Conservation (phyloP, 2,329 filamentous ascomycete genomes). For the Orbilia blumenaviensis region DNA sequence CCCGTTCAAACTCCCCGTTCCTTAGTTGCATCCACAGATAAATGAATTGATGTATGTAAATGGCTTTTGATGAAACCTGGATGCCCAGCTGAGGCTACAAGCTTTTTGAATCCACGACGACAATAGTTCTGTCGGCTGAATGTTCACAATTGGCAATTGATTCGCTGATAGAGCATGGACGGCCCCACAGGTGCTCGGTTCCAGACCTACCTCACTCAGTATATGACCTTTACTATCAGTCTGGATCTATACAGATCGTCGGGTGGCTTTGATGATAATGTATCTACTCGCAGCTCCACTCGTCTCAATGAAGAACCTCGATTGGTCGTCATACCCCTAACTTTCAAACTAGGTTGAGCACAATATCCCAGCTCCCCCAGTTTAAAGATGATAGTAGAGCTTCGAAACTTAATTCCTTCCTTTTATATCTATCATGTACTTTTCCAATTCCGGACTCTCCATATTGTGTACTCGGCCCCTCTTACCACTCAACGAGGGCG, state of each 20-base stretch:
- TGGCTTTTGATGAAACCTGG: background rate
- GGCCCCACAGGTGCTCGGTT: background rate
- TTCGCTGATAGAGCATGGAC: background rate
- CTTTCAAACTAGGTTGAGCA: conserved; percentile 7
- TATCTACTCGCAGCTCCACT: background rate
- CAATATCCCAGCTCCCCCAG: conserved; percentile 9
- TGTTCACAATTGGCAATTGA: conserved; percentile 12
- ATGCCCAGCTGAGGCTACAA: background rate
- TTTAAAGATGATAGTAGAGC: conserved; percentile 22
- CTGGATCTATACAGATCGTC: conserved; percentile 38
- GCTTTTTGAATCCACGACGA: conserved; percentile 1
- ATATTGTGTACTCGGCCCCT: conserved; percentile 4
- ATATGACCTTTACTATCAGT: conserved; percentile 6
- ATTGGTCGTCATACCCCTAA: background rate
- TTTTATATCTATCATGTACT: conserved; percentile 23
- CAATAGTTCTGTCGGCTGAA: conserved; percentile 17
- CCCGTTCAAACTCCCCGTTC: background rate
- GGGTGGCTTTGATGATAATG: background rate
- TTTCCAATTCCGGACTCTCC: conserved; percentile 21
- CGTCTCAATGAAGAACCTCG: background rate
- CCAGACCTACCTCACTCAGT: conserved; percentile 5
- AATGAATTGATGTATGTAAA: background rate
- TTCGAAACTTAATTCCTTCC: conserved; percentile 28
- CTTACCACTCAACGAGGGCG: background rate
- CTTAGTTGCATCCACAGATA: background rate